A percentile compares a stretch with the other conserved stretches of the same genome.
phyloP scores from a whole-genome alignment of 116 monocot species.

The Zostera marina region DNA sequence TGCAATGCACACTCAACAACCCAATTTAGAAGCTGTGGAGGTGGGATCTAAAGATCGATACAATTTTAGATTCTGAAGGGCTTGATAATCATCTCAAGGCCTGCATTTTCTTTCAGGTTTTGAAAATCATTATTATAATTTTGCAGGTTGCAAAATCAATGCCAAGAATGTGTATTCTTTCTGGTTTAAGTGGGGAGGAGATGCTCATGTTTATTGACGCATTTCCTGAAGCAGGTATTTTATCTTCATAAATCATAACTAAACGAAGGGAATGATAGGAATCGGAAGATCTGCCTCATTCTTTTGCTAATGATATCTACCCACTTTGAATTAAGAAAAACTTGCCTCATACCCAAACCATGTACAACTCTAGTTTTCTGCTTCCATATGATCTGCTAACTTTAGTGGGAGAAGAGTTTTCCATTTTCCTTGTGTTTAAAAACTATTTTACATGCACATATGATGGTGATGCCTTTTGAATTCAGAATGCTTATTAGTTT shows the following conservation, averaged over 20 bases:
- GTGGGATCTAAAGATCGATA: slow-evolving; percentile 7
- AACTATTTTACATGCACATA: neutral
- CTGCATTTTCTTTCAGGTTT: neutral
- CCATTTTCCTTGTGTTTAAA: neutral
- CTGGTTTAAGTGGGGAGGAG: slow-evolving; percentile 88
- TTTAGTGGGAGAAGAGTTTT: neutral
- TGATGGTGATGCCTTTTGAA: neutral
- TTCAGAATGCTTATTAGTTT: too few relatives aligned
- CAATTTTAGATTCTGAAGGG: too few relatives aligned
- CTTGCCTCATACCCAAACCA: too few relatives aligned
- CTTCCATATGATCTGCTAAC: too few relatives aligned
- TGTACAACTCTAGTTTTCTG: too few relatives aligned
- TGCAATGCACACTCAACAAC: slow-evolving; percentile 51
- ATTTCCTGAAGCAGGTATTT: slow-evolving; percentile 61
- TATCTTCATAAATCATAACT: neutral
- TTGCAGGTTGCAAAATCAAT: slow-evolving; percentile 53
- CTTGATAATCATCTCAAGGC: too few relatives aligned
- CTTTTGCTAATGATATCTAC: too few relatives aligned
- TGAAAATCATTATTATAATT: neutral
- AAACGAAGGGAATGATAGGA: neutral
- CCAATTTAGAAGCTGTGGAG: slow-evolving; percentile 39
- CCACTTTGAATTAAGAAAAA: too few relatives aligned
- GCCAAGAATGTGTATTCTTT: slow-evolving; percentile 71
- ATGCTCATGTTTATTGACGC: slow-evolving; percentile 96
- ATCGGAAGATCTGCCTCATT: too few relatives aligned